phyloP scores from a whole-genome alignment of 2,329 filamentous ascomycete species.

The Fusarium sp. region DNA sequence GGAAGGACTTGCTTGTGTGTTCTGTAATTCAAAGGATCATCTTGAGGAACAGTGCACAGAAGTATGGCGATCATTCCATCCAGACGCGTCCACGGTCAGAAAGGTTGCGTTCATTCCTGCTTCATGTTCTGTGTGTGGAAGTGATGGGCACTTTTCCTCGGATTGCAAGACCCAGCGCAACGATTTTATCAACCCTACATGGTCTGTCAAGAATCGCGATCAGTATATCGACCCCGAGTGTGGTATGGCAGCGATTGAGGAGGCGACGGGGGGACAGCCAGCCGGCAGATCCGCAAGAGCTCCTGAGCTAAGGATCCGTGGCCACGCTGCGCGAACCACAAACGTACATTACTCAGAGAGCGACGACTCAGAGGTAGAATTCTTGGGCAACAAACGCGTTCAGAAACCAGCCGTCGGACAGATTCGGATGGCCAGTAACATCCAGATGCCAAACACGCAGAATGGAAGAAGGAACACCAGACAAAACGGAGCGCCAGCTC shows the following conservation, averaged over 20 bases:
- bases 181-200: slow-evolving; percentile 56
- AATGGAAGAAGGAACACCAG: slow-evolving; percentile 31
- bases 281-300: slow-evolving; percentile 37
- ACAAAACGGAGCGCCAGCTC: slow-evolving; percentile 37
- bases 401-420: slow-evolving; percentile 49
- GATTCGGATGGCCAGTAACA: slow-evolving; percentile 56
- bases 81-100: slow-evolving; percentile 53
- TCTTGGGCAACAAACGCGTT: slow-evolving; percentile 52
- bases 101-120: slow-evolving; percentile 63
- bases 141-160: slow-evolving; percentile 64
- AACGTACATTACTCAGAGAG: slow-evolving; percentile 60
- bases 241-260: slow-evolving; percentile 53
- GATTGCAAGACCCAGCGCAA: slow-evolving; percentile 59
- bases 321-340: slow-evolving; percentile 51
- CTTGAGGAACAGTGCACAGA: slow-evolving; percentile 68
- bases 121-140: slow-evolving; percentile 68
- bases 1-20: slow-evolving; percentile 68
- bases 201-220: slow-evolving; percentile 62
- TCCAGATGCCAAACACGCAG: slow-evolving; percentile 51
- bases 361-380: slow-evolving; percentile 59
- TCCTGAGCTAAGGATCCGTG: slow-evolving; percentile 49
- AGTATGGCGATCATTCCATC: slow-evolving; percentile 69
- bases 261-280: slow-evolving; percentile 40
- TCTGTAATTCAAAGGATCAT: slow-evolving; percentile 68
- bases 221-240: slow-evolving; percentile 62